Conservation (phyloP, 2,329 filamentous ascomycete genomes). For the Aureobasidium uvarum region DNA sequence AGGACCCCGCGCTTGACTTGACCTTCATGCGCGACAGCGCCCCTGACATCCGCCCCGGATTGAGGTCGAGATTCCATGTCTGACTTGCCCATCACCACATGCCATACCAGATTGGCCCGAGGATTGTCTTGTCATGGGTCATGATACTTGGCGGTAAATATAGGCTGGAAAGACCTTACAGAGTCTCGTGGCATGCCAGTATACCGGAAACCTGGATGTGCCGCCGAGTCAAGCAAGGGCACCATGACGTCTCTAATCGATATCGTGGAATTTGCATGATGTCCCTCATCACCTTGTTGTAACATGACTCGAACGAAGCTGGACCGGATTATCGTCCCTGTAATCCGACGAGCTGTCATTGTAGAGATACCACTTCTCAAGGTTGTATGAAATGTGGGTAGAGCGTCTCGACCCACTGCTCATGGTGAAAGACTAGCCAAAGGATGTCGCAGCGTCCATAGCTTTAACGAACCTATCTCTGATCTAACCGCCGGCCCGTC, state of each 20-base stretch:
- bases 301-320: not conserved
- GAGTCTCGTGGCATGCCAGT: not conserved
- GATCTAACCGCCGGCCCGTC: no score
- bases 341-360: not conserved
- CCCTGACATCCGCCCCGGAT: conserved; percentile 3
- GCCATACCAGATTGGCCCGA: not conserved
- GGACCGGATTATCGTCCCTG: not conserved
- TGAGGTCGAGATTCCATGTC: not conserved
- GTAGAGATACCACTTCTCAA: not conserved
- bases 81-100: not conserved
- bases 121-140: not conserved
- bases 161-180: not conserved
- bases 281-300: not conserved
- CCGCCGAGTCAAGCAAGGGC: conserved; percentile 9
- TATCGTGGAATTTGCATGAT: conserved; percentile 6
- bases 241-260: not conserved
- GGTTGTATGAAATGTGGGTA: not conserved
- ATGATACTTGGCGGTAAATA: not conserved
- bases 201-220: conserved; percentile 1
- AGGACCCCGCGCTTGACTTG: conserved; percentile 13
- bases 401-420: not conserved
- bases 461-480: no score
- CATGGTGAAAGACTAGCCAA: not conserved
- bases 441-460: no score
- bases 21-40: not conserved